These are phyloP conservation scores for Acanthamoeba royreba DNA, from an alignment of 208 protist species.

Conservation along the genomic window DNA sequence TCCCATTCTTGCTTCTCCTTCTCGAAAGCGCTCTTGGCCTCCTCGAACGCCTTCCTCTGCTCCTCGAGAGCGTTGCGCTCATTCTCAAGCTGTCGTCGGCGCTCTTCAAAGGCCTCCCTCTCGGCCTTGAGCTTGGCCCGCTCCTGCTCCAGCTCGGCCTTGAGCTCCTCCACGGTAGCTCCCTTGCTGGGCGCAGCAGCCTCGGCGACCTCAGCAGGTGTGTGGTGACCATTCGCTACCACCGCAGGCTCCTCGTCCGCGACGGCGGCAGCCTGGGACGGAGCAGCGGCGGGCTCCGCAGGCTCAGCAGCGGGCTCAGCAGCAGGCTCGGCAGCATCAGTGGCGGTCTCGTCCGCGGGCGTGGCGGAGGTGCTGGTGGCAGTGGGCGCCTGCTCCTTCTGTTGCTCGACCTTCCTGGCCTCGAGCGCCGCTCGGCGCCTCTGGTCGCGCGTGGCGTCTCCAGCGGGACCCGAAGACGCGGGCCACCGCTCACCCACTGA, in stretches of 20 bases:
- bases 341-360: neutral
- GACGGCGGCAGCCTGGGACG: too few relatives aligned
- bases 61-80: neutral
- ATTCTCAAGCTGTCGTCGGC: neutral
- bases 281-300: too few relatives aligned
- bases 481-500: neutral
- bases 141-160: neutral
- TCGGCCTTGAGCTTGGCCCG: neutral
- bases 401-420: neutral
- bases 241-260: too few relatives aligned
- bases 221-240: too few relatives aligned
- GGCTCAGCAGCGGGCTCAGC: neutral
- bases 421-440: neutral
- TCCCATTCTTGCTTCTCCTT: neutral
- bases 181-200: neutral
- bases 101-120: neutral
- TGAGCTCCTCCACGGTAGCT: neutral
- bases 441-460: neutral
- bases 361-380: too few relatives aligned
- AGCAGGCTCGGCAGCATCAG: neutral
- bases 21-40: neutral
- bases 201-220: neutral
- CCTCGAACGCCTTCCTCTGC: conserved; percentile 14
- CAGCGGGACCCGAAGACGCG: neutral
- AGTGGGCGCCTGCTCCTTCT: too few relatives aligned